Base-by-base conservation (phyloP, 495 filamentous ascomycete genomes). In the Chaetomidium leptoderma region DNA sequence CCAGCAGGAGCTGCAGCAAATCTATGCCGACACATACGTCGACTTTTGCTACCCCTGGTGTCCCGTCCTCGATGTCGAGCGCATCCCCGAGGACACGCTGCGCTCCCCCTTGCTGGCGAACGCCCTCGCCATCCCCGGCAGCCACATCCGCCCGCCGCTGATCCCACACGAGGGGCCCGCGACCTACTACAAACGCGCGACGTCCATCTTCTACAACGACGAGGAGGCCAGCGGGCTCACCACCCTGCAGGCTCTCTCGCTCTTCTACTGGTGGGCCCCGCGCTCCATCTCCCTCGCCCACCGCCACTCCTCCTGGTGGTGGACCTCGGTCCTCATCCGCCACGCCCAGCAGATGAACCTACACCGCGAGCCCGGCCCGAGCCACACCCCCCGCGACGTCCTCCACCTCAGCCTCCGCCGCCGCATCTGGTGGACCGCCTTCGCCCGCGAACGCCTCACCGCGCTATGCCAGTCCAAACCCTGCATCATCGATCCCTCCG, bases 261-360 rank as follows among this genome's bases (percentile, higher is more conserved):
- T 73, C 10, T 69, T 70, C 51, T 73, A 73, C 57, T 73, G 71
- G 71, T 73, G 71, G 71, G 70, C 69, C 16, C 71, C 71, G 14
- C 69, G 69, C 1, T 62, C 69, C 2, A 62, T 63, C 13, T 61
- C 71, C 3, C 54, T 63, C 14, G 67, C 70, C 16, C 67, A 67
- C 30, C 71, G 71, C 6, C 65, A 73, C 59, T 70, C 69, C 2
- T 72, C 71, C 13, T 73, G 71, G 71, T 73, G 71, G 71, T 73
- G 71, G 71, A 72, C 71, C 0, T 67, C 67, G 26, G 67, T 72
- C 17, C 62, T 68, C 14, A 72, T 73, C 39, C 67, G 71, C 2
- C 69, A 72, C 47, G 69, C 67, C 51, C 71, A 73, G 48, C 71
- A 73, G 27, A 61, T 69, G 44, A 70, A 70, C 23, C 55, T 73